A percentile compares a stretch with the other conserved stretches of the same genome.
Conservation (phyloP, 2,329 filamentous ascomycete species). For the Colletotrichum orchidophilum region DNA sequence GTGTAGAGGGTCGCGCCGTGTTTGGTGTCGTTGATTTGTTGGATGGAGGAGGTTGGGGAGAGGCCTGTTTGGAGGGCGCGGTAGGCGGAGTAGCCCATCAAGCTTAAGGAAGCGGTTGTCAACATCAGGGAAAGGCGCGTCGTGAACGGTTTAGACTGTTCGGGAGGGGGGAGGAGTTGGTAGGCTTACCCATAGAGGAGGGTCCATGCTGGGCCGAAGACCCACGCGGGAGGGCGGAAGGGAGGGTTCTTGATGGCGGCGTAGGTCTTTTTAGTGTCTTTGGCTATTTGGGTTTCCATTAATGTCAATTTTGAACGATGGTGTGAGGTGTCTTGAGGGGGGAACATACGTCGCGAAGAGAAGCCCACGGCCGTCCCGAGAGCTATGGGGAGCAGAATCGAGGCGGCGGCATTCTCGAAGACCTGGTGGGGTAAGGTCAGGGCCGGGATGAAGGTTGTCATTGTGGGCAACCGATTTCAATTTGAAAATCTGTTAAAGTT, state of each 20-base stretch:
- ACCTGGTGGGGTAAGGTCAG: constrained; percentile 77
- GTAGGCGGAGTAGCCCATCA: constrained; percentile 92
- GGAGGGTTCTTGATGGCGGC: constrained; percentile 73
- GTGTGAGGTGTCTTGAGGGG: not conserved
- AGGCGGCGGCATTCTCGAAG: constrained; percentile 76
- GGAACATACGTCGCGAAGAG: constrained; percentile 67
- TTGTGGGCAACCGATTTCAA: constrained; percentile 51
- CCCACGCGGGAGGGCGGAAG: constrained; percentile 65
- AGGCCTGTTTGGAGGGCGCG: constrained; percentile 75
- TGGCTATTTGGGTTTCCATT: constrained; percentile 49
- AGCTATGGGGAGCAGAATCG: constrained; percentile 79
- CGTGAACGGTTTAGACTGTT: constrained; percentile 19
- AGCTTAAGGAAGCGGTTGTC: constrained; percentile 41
- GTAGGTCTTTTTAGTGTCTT: constrained; percentile 70
- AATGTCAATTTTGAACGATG: too few species aligned
- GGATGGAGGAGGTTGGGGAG: constrained; percentile 61
- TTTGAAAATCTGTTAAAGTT: not conserved
- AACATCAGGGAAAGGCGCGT: not conserved
- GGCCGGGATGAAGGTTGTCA: constrained; percentile 84
- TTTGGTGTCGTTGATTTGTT: constrained; percentile 67
- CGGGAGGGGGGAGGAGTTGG: not conserved
- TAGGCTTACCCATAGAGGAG: constrained; percentile 64
- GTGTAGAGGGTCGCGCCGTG: constrained; percentile 84
- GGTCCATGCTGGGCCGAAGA: constrained; percentile 75
- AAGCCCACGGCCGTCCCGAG: constrained; percentile 80